Base-by-base conservation (phyloP, 2,329 filamentous ascomycete genomes). In the Phyllosticta ampelicida region DNA sequence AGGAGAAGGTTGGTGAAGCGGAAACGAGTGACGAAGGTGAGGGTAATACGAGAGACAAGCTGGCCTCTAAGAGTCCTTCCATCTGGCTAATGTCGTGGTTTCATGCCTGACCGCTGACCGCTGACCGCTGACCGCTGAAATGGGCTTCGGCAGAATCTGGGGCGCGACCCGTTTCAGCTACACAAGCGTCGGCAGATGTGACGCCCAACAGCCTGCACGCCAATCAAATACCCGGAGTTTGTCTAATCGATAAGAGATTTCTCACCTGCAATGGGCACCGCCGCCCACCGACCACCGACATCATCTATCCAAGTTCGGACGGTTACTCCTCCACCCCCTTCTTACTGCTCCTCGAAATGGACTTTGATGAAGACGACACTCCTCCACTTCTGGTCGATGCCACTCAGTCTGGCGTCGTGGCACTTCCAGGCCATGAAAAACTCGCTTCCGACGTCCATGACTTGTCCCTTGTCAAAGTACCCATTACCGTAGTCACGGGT, bases 401-500 rank as follows among this genome's bases (percentile, higher is more conserved):
- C 36, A 29, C 13, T 6, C 26, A 28, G 13, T 73, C 67, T 30
- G 62, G 62, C n/a, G 55, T 50, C 9, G 36, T n/a, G 16, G 28
- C 61, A 61, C n/a, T 60, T 62, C 57, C 56, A 23, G 10, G 65
- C 56, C 63, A 61, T 50, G 52, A 62, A 53, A 59, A 57, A 60
- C 65, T 69, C 13, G 67, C 68, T 29, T 66, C 71, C 26, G 72
- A 73, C 3, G 71, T 77, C 18, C 75, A 79, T 51, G 80, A 83
- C 18, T 60, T 68, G 61, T 77, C 79, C 53, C 71, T 74, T 8
- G 73, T 81, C 61, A 90, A 87, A 72, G 89, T 92, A 1, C 89
- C 89, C 18, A 89, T 94, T 62, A 92, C 89, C 0, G 90, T 94
- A 62, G 86, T 94, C 9, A 94, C 89, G 56, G 89, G 86, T 84